Evolutionary conservation across 2,329 filamentous ascomycete species (phyloP).

Genomic region (Dothideomycetes sp.): DNA sequence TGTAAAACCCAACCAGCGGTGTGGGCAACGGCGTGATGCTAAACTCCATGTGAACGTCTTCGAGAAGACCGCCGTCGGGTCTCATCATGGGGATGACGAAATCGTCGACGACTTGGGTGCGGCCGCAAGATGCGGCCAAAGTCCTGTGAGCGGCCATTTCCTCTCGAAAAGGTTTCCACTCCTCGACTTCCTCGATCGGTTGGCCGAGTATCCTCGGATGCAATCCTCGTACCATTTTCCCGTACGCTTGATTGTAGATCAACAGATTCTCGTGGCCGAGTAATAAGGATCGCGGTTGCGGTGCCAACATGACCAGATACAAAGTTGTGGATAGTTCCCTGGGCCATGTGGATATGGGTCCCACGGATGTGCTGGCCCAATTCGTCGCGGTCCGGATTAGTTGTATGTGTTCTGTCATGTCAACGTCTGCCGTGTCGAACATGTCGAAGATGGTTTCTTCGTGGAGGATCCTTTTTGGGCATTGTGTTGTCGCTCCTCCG

Average conservation of each 20-base stretch:
- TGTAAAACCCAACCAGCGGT: background rate
- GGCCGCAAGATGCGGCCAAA: background rate
- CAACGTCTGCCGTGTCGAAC: background rate
- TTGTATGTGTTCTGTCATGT: background rate
- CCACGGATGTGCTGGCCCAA: background rate
- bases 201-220: constrained; percentile 1
- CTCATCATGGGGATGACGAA: constrained; percentile 7
- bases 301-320: background rate
- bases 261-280: constrained; percentile 1
- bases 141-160: background rate
- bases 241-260: background rate
- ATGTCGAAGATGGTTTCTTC: too few species aligned
- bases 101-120: too few species aligned
- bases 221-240: background rate
- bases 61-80: background rate
- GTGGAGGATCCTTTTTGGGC: too few species aligned
- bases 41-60: background rate
- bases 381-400: background rate
- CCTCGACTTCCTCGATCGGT: background rate
- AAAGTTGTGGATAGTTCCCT: background rate
- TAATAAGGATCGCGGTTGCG: background rate
- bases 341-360: constrained; percentile 2
- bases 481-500: too few species aligned
- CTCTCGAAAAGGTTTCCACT: background rate
- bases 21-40: background rate